Base-by-base conservation (phyloP, 768 basidiomycete species). In the Lactarius hengduanensis region DNA sequence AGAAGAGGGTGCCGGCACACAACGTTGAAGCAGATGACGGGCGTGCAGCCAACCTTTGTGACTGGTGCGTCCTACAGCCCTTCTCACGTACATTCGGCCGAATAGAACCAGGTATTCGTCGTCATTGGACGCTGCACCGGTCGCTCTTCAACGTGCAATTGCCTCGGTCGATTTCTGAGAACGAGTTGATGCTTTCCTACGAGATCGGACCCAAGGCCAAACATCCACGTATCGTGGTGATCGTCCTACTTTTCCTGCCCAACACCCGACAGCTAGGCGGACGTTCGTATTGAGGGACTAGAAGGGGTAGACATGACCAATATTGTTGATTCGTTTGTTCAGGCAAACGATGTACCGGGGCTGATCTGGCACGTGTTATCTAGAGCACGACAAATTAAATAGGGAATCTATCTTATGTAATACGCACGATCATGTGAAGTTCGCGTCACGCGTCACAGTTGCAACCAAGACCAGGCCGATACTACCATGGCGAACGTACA, bases 171-270 rank as follows among this genome's bases (percentile, higher is more conserved):
- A 81, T 81, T 32, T 86, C 91, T 1, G 90, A 92, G 65, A 92
- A 93, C 75, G 91, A 93, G 73, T 79, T 94, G 32, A 83, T 85
- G 34, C 79, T 95, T 54, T 84, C 83, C 10, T 95, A 94, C 74
- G 75, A 72, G 56, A 72, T 91, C 60, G 73, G 78, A 45, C 56
- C 72, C 41, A 73, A 73, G n/a, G 70, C 73, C 10, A 71, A 73
- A 16, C 72, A 59, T 8, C 61, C 77, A 3, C 76, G 72, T 15
- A 76, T 75, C 13, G 70, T 90, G 8, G 80, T 78, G 0, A 81
- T 92, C 63, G 81, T 78, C 0, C 77, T 92, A 0, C 80, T 91
- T 45, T 92, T 91, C 68, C 81, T 84, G 26, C 88, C 91, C 4
- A 88, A 89, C 70, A 89, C 89, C 0, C 78, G 85, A 59, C 81